These are phyloP conservation scores for Delphinella strobiligena DNA, from an alignment of 2,329 filamentous ascomycete species.

Conservation along the genomic window DNA sequence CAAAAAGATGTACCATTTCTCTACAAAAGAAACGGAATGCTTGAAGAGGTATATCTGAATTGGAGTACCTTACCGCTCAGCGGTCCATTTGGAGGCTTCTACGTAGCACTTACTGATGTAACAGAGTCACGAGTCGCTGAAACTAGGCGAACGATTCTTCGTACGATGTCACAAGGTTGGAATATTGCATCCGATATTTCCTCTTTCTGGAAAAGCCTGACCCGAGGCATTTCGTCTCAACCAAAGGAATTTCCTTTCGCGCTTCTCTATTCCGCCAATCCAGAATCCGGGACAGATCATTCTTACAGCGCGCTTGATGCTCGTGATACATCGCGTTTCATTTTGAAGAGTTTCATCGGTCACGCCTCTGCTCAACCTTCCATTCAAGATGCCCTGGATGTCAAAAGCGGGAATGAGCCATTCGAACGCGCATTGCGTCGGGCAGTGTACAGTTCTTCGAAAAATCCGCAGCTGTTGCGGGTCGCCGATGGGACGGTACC, in stretches of 20 bases:
- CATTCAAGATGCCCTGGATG: not conserved
- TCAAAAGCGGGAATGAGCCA: not conserved
- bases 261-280: constrained; percentile 7
- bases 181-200: constrained; percentile 3
- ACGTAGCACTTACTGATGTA: constrained; percentile 5
- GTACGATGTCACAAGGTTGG: constrained; percentile 4
- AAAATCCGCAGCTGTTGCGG: not conserved
- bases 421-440: not conserved
- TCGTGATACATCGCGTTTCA: not conserved
- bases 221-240: constrained; percentile 2
- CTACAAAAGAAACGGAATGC: not conserved
- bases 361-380: not conserved
- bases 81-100: constrained; percentile 1
- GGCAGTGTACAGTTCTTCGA: not conserved
- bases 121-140: constrained; percentile 6
- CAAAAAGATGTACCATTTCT: not conserved
- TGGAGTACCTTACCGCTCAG: constrained; percentile 8
- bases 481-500: constrained; percentile 1
- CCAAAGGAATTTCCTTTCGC: constrained; percentile 10
- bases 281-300: not conserved
- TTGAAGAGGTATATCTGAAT: constrained; percentile 8
- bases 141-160: constrained; percentile 4
- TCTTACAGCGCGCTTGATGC: not conserved
- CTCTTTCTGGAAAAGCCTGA: constrained; percentile 7
- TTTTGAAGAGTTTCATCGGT: constrained; percentile 1